Evolutionary conservation across 495 filamentous ascomycete species (phyloP), one percentile per base, ranked within the genome.

Genomic region (Tirmania nivea): DNA sequence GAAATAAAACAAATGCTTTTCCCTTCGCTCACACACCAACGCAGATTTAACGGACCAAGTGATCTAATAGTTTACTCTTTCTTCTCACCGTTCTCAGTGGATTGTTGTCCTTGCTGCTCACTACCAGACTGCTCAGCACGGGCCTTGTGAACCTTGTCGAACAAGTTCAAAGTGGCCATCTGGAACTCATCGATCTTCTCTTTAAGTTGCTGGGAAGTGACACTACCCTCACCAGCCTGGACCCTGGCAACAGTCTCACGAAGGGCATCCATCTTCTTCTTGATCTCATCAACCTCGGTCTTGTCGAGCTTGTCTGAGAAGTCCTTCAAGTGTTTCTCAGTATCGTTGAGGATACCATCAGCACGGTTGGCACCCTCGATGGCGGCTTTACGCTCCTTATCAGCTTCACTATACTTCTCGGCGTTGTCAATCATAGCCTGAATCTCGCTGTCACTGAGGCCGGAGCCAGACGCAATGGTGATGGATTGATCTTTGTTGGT

Each of bases 61-160:
- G 8, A 45, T 14, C 14, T 4, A 45, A 19, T 5, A 8, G 8
- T 8, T 80, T 78, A 84, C 56, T 75, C 71, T 76, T 93, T 90
- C 73, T 86, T 92, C 78, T 95, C 86, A 57, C 81, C 79, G 9
- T 19, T 19, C 70, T 89, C 81, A 31, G 48, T 50, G 5, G 11
- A 12, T 21, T 50, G 14, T 14, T n/a, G n/a, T 59, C 69, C 67
- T 55, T 49, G 19, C 54, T 60, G 37, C 57, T 57, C 35, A 53
- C 45, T 42, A 55, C 6, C 21, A 6, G 48, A 52, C 64, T 65
- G 52, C 74, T 88, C 85, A 59, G 69, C 62, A 58, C 85, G 78
- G 50, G 92, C 86, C 76, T 92, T 92, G 80, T 97, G 90, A 86
- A 97, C 94, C 82, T 97, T 94, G 75, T 96, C 90, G 70, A 97